phyloP scores from a whole-genome alignment of 805 yeast species.

The Hanseniaspora nectarophila region DNA sequence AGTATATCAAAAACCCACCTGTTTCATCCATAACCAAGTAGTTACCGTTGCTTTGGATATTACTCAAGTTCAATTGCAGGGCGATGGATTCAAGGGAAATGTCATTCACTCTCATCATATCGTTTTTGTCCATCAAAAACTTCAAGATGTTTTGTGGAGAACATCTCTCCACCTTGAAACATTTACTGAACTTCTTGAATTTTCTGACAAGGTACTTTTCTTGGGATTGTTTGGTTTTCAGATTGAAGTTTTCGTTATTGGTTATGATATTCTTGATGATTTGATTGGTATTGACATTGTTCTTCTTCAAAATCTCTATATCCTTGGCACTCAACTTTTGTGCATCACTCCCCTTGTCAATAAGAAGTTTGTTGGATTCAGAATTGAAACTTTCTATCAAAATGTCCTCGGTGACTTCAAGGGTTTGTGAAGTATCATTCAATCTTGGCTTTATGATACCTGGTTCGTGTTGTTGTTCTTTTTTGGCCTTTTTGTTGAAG shows the following conservation, averaged over 20 bases:
- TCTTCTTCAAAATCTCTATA: slow-evolving; percentile 67
- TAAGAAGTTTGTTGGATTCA: slow-evolving; percentile 45
- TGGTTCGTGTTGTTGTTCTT: slow-evolving; percentile 7
- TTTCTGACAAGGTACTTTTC: slow-evolving; percentile 85
- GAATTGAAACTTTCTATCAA: slow-evolving; percentile 25
- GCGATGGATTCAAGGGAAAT: slow-evolving; percentile 79
- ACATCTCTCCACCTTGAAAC: slow-evolving; percentile 70
- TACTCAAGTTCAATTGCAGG: slow-evolving; percentile 61
- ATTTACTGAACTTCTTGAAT: slow-evolving; percentile 77
- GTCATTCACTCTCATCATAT: slow-evolving; percentile 54
- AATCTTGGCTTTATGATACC: slow-evolving; percentile 8
- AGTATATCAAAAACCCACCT: slow-evolving; percentile 79
- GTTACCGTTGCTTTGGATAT: slow-evolving; percentile 78
- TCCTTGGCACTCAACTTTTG: slow-evolving; percentile 71
- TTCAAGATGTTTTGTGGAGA: slow-evolving; percentile 61
- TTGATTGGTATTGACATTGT: slow-evolving; percentile 59
- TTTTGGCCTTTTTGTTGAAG: slow-evolving; percentile 16
- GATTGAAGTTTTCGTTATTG: slow-evolving; percentile 74
- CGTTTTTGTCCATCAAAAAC: slow-evolving; percentile 67
- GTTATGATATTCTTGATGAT: slow-evolving; percentile 73
- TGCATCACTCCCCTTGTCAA: slow-evolving; percentile 54
- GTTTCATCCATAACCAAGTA: slow-evolving; percentile 86
- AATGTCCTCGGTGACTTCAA: slow-evolving; percentile 17
- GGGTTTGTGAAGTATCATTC: slow-evolving; percentile 15
- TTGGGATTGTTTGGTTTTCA: slow-evolving; percentile 80